These are phyloP conservation scores for Tubosaeta sp. DNA, from an alignment of 768 basidiomycete species.

Conservation along the genomic window DNA sequence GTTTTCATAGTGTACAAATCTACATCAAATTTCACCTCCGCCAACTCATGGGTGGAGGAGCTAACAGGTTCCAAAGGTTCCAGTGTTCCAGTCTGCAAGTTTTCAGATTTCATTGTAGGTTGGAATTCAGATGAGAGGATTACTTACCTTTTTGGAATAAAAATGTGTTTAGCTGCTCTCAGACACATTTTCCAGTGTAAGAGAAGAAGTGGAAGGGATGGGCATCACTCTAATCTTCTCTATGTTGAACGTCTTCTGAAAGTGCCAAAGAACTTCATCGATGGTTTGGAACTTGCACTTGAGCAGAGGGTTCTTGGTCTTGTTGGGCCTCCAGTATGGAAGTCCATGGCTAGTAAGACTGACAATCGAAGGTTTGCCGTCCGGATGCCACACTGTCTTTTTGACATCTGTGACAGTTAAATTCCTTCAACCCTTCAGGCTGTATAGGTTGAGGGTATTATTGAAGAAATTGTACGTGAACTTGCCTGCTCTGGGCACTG, in stretches of 20 bases:
- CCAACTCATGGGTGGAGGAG: too few species aligned
- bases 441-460: background rate
- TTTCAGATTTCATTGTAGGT: too few species aligned
- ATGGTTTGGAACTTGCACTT: background rate
- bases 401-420: background rate
- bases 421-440: background rate
- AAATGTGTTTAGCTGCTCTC: too few species aligned
- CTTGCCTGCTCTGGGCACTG: background rate
- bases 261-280: background rate
- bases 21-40: too few species aligned
- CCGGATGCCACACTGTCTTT: background rate
- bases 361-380: background rate
- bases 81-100: too few species aligned
- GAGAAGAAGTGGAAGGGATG: too few species aligned
- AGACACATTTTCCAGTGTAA: too few species aligned
- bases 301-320: background rate
- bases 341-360: background rate
- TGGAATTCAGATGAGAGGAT: too few species aligned
- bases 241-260: background rate
- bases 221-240: background rate
- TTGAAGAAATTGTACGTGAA: background rate
- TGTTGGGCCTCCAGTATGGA: background rate
- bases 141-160: too few species aligned
- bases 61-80: too few species aligned
- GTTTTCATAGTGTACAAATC: too few species aligned